Percentiles rank a stretch among this genome's conserved stretches.
Conservation (phyloP, 164 flowering plant genomes). For the Macadamia tetraphylla region DNA sequence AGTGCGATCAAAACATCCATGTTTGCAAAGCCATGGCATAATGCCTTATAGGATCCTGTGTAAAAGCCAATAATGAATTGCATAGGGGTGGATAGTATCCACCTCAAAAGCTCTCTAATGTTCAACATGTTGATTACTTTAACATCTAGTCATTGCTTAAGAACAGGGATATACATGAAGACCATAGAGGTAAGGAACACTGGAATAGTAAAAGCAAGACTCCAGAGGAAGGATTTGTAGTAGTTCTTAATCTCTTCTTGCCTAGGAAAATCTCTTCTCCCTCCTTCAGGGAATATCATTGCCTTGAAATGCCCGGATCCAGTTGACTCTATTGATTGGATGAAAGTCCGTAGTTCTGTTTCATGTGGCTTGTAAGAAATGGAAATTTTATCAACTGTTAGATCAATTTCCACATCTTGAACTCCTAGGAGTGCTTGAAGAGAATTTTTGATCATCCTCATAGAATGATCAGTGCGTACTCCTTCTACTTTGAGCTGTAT, state of each 20-base stretch:
- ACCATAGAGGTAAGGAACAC: constrained; percentile 50
- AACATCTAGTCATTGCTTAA: constrained; percentile 41
- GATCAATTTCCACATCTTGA: too few relatives aligned
- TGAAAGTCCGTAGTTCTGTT: constrained; percentile 70
- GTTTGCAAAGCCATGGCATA: constrained; percentile 77
- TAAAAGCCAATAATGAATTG: constrained; percentile 91
- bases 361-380: constrained; percentile 11
- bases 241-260: constrained; percentile 56
- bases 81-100: constrained; percentile 79
- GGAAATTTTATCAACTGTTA: too few relatives aligned
- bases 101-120: constrained; percentile 39
- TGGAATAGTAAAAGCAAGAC: constrained; percentile 56
- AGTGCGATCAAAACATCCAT: constrained; percentile 58
- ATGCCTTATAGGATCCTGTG: constrained; percentile 66
- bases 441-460: too few relatives aligned
- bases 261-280: constrained; percentile 25
- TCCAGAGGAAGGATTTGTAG: constrained; percentile 59
- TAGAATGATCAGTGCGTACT: too few relatives aligned
- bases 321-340: constrained; percentile 54
- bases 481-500: too few relatives aligned
- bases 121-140: constrained; percentile 62
- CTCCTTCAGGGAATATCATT: constrained; percentile 46
- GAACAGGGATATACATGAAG: constrained; percentile 70
- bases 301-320: constrained; percentile 54
- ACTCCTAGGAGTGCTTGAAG: too few relatives aligned